A percentile compares a stretch with the other conserved stretches of the same genome.
phyloP scores from a whole-genome alignment of 371 early-diverging fungal species.

The Actinomortierella wolfii region DNA sequence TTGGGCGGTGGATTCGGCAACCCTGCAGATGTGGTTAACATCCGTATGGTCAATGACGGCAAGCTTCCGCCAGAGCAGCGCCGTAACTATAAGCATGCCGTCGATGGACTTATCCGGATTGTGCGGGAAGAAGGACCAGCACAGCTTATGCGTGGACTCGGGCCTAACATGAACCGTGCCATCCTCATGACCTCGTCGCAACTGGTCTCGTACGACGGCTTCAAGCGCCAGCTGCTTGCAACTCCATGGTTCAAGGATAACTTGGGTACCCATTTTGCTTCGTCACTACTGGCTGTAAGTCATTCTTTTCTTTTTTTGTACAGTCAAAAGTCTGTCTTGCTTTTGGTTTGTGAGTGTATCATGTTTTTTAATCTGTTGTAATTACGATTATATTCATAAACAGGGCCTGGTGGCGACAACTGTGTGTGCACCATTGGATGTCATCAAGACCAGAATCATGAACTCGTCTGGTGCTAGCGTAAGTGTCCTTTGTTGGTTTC shows the following conservation, averaged over 20 bases:
- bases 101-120: constrained; percentile 76
- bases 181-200: constrained; percentile 82
- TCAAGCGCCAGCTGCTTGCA: constrained; percentile 67
- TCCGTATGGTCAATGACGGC: constrained; percentile 88
- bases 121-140: constrained; percentile 66
- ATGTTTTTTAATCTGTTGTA: background rate
- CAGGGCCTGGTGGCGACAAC: constrained; percentile 91
- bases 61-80: constrained; percentile 64
- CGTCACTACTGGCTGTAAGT: constrained; percentile 78
- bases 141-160: constrained; percentile 73
- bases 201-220: constrained; percentile 73
- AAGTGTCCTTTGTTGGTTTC: constrained; percentile 1
- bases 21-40: constrained; percentile 86
- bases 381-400: background rate
- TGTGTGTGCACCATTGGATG: constrained; percentile 85
- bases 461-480: constrained; percentile 53
- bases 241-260: constrained; percentile 67
- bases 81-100: constrained; percentile 76
- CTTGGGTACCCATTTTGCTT: constrained; percentile 70
- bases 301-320: constrained; percentile 9
- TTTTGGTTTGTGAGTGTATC: background rate
- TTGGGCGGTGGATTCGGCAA: constrained; percentile 82
- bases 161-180: constrained; percentile 77
- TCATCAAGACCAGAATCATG: constrained; percentile 92
- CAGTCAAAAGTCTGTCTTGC: background rate